A percentile compares a stretch with the other conserved stretches of the same genome.
Evolutionary conservation across 768 basidiomycete genomes (phyloP).

Genomic region (Psilocybe tampanensis): DNA sequence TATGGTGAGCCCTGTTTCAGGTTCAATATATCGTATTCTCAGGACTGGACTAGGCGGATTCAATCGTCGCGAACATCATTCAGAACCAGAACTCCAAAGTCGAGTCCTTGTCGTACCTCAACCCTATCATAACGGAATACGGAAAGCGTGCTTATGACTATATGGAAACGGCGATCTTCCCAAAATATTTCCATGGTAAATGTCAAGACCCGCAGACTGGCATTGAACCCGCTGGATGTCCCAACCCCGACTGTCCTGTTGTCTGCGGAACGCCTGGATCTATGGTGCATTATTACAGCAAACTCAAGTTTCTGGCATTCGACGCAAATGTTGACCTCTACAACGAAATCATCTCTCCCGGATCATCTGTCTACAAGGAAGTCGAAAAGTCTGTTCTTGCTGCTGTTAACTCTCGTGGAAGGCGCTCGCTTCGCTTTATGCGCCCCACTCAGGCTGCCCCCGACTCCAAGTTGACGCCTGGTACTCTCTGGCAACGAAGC

Average conservation of each 20-base stretch:
- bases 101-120: conserved; percentile 35
- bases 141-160: conserved; percentile 40
- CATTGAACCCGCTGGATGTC: conserved; percentile 68
- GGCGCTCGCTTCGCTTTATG: conserved; percentile 12
- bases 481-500: conserved; percentile 2
- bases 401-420: conserved; percentile 16
- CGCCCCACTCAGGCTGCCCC: neutral
- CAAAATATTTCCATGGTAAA: conserved; percentile 76
- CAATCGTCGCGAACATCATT: conserved; percentile 17
- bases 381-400: conserved; percentile 44
- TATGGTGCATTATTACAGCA: conserved; percentile 65
- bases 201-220: conserved; percentile 52
- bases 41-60: conserved; percentile 19
- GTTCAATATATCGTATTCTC: neutral
- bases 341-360: conserved; percentile 34
- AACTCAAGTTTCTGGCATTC: conserved; percentile 51
- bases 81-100: conserved; percentile 7
- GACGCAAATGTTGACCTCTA: conserved; percentile 40
- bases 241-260: conserved; percentile 77
- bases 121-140: conserved; percentile 52
- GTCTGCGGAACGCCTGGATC: conserved; percentile 86
- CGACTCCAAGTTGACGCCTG: neutral
- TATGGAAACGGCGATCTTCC: conserved; percentile 64
- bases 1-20: conserved; percentile 39
- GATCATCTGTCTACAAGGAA: conserved; percentile 41